Evolutionary conservation across 768 basidiomycete genomes (phyloP).

Genomic region (Agrocybe chaxingu): DNA sequence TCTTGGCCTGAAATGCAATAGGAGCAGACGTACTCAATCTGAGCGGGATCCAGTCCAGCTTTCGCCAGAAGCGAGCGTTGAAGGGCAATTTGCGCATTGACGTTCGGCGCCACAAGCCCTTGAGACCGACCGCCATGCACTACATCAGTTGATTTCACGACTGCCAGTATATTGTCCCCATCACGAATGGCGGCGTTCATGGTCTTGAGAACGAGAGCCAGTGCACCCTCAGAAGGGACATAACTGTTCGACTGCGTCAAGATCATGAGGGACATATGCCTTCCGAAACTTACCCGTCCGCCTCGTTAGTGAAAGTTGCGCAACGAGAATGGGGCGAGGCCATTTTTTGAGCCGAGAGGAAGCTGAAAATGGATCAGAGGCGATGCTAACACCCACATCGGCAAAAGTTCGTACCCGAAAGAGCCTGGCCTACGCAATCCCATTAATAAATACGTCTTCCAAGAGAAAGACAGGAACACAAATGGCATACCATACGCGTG

Average conservation of each 20-base stretch:
- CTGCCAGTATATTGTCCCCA: slow-evolving; percentile 23
- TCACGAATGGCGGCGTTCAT: slow-evolving; percentile 24
- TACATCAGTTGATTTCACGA: slow-evolving; percentile 22
- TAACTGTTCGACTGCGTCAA: slow-evolving; percentile 15
- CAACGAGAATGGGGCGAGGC: slow-evolving; percentile 26
- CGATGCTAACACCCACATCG: neutral
- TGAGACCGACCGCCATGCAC: slow-evolving; percentile 27
- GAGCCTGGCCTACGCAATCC: slow-evolving; percentile 19
- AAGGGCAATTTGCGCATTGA: slow-evolving; percentile 18
- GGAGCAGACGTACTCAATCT: slow-evolving; percentile 23
- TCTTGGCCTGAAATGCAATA: neutral
- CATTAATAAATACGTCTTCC: neutral
- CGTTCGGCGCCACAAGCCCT: slow-evolving; percentile 26
- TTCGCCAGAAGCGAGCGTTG: slow-evolving; percentile 19
- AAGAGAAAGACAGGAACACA: neutral
- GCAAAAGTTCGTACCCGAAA: slow-evolving; percentile 15
- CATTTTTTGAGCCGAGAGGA: slow-evolving; percentile 30
- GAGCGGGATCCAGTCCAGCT: slow-evolving; percentile 15
- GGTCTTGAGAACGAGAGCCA: slow-evolving; percentile 27
- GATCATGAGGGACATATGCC: neutral
- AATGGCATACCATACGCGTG: slow-evolving; percentile 19
- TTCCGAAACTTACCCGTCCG: slow-evolving; percentile 25
- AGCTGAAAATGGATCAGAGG: slow-evolving; percentile 13
- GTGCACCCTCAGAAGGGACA: slow-evolving; percentile 26
- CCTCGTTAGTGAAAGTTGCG: slow-evolving; percentile 28